Evolutionary conservation across 2,329 filamentous ascomycete genomes (phyloP).

Genomic region (Alternaria postmessia): DNA sequence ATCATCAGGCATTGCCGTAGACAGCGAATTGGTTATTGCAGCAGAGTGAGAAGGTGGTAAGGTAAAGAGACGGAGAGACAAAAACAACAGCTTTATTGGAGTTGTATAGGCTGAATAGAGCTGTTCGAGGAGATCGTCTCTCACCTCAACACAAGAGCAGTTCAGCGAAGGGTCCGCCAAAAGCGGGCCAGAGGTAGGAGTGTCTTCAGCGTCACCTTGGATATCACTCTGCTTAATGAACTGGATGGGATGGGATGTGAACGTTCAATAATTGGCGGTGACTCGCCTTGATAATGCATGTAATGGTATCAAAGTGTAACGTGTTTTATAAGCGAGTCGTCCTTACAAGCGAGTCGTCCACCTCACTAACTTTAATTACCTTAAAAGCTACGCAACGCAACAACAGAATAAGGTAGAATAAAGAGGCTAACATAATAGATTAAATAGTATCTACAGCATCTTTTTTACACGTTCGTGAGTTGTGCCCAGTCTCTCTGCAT

Average conservation of each 20-base stretch:
- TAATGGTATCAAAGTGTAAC: neutral
- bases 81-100: neutral
- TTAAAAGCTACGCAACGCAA: too few species aligned
- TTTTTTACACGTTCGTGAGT: too few species aligned
- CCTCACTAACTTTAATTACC: too few species aligned
- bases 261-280: neutral
- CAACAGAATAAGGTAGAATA: too few species aligned
- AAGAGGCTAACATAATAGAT: too few species aligned
- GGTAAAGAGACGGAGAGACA: neutral
- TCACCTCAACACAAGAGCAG: neutral
- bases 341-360: too few species aligned
- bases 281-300: neutral
- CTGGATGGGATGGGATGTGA: neutral
- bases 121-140: neutral
- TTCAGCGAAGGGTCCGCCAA: neutral
- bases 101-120: neutral
- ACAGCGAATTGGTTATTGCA: neutral
- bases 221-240: neutral
- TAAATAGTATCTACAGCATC: too few species aligned
- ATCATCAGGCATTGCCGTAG: neutral
- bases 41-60: neutral
- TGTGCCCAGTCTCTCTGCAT: too few species aligned
- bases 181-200: neutral
- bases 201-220: neutral
- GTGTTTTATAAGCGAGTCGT: too few species aligned